Evolutionary conservation across 345 rosid genomes (phyloP).

Genomic region (Eucalyptus paniculata): DNA sequence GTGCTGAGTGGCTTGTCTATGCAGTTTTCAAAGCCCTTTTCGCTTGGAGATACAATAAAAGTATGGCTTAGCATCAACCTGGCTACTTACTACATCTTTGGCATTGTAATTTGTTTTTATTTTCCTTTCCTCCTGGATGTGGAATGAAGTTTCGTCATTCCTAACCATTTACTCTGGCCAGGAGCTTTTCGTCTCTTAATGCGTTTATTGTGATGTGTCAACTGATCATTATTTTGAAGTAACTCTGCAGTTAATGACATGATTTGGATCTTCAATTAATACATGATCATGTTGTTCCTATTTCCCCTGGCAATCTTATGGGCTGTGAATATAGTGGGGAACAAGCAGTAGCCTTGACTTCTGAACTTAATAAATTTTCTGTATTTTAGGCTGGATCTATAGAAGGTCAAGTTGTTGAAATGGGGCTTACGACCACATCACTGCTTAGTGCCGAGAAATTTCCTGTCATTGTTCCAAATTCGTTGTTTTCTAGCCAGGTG

Average conservation of each 20-base stretch:
- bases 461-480: constrained; percentile 84
- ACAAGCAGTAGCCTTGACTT: background rate
- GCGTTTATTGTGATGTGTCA: background rate
- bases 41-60: constrained; percentile 90
- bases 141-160: background rate
- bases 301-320: background rate
- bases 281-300: background rate
- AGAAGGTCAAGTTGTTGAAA: constrained; percentile 90
- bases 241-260: background rate
- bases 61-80: constrained; percentile 21
- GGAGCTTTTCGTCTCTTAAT: background rate
- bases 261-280: background rate
- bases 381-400: constrained; percentile 68
- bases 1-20: constrained; percentile 84
- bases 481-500: constrained; percentile 96
- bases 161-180: background rate
- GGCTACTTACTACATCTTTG: background rate
- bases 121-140: background rate
- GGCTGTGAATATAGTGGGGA: background rate
- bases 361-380: background rate
- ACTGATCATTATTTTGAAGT: background rate
- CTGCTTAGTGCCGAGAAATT: constrained; percentile 72
- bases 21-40: constrained; percentile 83
- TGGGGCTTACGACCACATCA: constrained; percentile 81
- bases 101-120: background rate